Conservation (phyloP, 208 protist species). For the Trypanosoma conorhini region DNA sequence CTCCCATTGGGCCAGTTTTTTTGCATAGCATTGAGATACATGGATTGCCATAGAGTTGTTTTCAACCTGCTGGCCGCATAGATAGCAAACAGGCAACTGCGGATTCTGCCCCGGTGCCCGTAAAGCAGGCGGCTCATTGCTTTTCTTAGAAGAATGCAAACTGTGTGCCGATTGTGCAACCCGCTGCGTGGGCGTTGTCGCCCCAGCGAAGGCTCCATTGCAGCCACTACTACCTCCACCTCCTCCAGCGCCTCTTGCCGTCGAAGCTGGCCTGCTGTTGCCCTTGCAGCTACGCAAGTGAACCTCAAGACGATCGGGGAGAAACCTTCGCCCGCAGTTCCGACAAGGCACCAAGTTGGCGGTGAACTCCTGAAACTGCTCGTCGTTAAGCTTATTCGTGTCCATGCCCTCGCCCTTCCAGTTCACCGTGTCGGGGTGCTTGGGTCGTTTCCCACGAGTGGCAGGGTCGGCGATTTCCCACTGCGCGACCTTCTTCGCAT, state of each 20-base stretch:
- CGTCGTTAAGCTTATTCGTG: slow-evolving; percentile 61
- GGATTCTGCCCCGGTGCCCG: slow-evolving; percentile 38
- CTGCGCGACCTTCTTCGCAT: slow-evolving; percentile 79
- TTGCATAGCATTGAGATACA: slow-evolving; percentile 88
- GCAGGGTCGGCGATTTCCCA: slow-evolving; percentile 68
- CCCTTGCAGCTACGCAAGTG: slow-evolving; percentile 88
- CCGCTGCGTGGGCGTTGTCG: neutral
- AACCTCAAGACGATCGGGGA: slow-evolving; percentile 88
- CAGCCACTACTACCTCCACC: slow-evolving; percentile 4
- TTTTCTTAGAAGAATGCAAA: slow-evolving; percentile 12
- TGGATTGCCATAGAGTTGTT: slow-evolving; percentile 84
- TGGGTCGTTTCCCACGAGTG: slow-evolving; percentile 67
- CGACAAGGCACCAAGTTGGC: slow-evolving; percentile 81
- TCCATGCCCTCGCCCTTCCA: slow-evolving; percentile 50
- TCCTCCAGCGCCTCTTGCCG: neutral
- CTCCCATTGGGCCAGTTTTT: slow-evolving; percentile 86
- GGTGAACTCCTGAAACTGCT: slow-evolving; percentile 80
- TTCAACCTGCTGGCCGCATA: slow-evolving; percentile 89
- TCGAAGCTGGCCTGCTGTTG: slow-evolving; percentile 10
- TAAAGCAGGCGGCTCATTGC: slow-evolving; percentile 11
- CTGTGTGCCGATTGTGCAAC: neutral
- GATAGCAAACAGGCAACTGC: slow-evolving; percentile 74
- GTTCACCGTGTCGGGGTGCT: slow-evolving; percentile 77
- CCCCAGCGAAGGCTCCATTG: neutral
- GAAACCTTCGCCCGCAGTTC: slow-evolving; percentile 88